Base-by-base conservation (phyloP, 805 yeast genomes). In the Tetrapisispora pingtungensis region DNA sequence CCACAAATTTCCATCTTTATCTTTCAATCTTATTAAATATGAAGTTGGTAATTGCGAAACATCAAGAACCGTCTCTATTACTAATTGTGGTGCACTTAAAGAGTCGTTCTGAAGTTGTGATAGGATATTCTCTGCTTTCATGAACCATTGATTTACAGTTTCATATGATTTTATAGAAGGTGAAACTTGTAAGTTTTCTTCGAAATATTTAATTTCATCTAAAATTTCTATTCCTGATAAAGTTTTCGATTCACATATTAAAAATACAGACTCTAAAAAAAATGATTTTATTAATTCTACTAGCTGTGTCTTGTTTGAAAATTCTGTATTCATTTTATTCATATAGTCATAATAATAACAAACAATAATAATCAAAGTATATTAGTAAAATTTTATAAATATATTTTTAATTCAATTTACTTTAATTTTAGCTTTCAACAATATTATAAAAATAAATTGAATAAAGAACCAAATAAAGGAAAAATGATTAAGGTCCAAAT, bases 51-150 rank as follows among this genome's bases (percentile, higher is more conserved):
- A 59, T 19, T 67, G 71, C 19, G 84, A 66, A 44, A 85, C 68
- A 57, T 86, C 94, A 45, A 87, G 67, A 52, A 73, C 84, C 0
- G 93, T 80, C 60, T 93, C 98, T 22, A 93, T 72, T 14, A 93
- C 84, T 61, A 93, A 70, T 1, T 97, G 96, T 1, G 95, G 86
- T 14, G 80, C 61, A n/a, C 53, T 45, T 18, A 51, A 46, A 18
- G 26, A 7, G 15, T 7, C 17, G 4, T 36, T 24, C 14, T 10
- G 47, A 17, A 15, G 14, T 20, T 35, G 10, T 10, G 15, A 8
- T 3, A 7, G 10, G n/a, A 40, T 45, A 33, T 76, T 66, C n/a
- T 28, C 35, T 33, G 49, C 40, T 43, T 48, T 31, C 40, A 47
- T 46, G 39, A 52, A 48, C 51, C 47, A 56, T 20, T 47, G 49